These are phyloP conservation scores for Massarina eburnea DNA, from an alignment of 2,329 filamentous ascomycete species.

Conservation along the genomic window DNA sequence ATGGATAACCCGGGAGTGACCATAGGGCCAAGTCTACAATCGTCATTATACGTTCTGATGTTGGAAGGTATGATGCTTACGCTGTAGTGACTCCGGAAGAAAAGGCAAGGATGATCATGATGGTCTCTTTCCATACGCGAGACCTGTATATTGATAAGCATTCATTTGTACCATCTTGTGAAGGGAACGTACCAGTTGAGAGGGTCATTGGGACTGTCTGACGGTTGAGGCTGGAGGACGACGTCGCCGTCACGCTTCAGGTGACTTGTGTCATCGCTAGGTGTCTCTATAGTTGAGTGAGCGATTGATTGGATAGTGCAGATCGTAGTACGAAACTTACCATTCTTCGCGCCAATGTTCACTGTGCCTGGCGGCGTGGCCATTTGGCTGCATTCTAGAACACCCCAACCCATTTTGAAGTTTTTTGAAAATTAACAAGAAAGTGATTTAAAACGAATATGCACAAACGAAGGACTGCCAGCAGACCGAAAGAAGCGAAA, in stretches of 20 bases:
- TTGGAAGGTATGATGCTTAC: conserved; percentile 9
- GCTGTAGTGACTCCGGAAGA: conserved; percentile 37
- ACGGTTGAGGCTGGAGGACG: conserved; percentile 87
- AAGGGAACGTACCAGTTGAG: conserved; percentile 49
- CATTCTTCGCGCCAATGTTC: conserved; percentile 22
- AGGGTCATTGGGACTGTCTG: conserved; percentile 87
- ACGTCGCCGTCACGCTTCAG: conserved; percentile 60
- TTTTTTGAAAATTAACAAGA: background rate
- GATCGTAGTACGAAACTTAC: conserved; percentile 3
- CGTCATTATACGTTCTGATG: conserved; percentile 1
- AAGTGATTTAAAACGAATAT: background rate
- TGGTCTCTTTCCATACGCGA: conserved; percentile 31
- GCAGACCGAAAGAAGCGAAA: conserved; percentile 20
- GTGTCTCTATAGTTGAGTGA: conserved; percentile 13
- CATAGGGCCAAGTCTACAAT: conserved; percentile 44
- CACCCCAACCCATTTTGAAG: conserved; percentile 32
- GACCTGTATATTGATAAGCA: conserved; percentile 21
- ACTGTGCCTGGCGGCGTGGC: conserved; percentile 34
- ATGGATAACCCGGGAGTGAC: conserved; percentile 43
- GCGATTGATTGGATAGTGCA: background rate
- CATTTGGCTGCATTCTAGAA: conserved; percentile 34
- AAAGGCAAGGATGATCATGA: conserved; percentile 38
- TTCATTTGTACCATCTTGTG: background rate
- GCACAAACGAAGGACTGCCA: conserved; percentile 22
- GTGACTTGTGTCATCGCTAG: conserved; percentile 16